phyloP scores from a whole-genome alignment of 2,329 filamentous ascomycete species.

The Venturia carpophila region DNA sequence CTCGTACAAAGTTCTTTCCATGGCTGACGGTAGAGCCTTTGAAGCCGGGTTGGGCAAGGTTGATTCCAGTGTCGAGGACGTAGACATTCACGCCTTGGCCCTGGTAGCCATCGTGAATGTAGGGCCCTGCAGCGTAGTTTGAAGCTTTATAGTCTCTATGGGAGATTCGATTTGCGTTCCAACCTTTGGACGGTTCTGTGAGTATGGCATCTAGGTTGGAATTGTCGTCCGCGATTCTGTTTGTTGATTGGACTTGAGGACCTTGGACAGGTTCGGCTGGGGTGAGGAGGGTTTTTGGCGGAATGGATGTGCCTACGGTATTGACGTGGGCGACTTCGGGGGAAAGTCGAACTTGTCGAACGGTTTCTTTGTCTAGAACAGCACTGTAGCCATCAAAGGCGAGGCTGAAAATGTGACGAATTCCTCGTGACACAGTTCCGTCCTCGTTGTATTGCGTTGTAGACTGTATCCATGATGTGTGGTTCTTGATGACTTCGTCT shows the following conservation, averaged over 20 bases:
- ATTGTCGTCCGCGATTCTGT: conserved; percentile 5
- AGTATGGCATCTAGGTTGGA: neutral
- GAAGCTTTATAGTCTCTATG: conserved; percentile 11
- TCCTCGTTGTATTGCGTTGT: neutral
- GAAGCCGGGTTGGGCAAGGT: conserved; percentile 18
- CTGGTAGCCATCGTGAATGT: conserved; percentile 17
- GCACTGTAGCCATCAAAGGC: conserved; percentile 16
- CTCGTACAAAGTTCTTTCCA: conserved; percentile 17
- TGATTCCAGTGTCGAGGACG: conserved; percentile 19
- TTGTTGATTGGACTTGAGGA: neutral
- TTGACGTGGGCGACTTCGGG: conserved; percentile 10
- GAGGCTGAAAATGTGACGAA: conserved; percentile 10
- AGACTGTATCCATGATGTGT: conserved; percentile 12
- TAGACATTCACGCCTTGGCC: conserved; percentile 18
- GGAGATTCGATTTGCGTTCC: conserved; percentile 17
- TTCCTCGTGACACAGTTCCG: conserved; percentile 12
- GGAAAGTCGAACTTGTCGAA: neutral
- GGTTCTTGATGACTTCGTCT: neutral
- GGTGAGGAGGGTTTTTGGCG: neutral
- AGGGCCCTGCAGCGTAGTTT: conserved; percentile 10
- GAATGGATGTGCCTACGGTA: conserved; percentile 3
- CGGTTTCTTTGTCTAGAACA: conserved; percentile 9
- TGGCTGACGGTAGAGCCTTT: conserved; percentile 5
- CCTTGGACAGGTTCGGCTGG: neutral
- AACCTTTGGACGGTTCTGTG: conserved; percentile 9